Evolutionary conservation across 164 flowering plant genomes (phyloP), one percentile per base, ranked within the genome.

Genomic region (Sextonia rubra): DNA sequence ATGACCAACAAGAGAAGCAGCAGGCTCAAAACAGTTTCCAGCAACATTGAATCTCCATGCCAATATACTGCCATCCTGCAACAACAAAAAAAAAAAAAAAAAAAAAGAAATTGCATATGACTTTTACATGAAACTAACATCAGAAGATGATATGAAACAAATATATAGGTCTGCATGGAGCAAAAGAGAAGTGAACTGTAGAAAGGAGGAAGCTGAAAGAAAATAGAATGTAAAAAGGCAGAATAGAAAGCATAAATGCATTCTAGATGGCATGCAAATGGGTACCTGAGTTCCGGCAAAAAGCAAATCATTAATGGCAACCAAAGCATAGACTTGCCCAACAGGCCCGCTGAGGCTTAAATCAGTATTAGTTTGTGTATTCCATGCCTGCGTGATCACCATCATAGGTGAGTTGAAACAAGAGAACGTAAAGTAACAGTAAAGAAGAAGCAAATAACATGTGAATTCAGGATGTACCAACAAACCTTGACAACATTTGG

Each of bases 231-330:
- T 37, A 37, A 37, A 37, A 37, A 37, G 1, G 44, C 44, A 37
- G 11, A 37, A 37, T 37, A 37, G 8, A 20, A 52, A 52, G 58
- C 12, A 52, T 52, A 47, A 7, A 52, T 52, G 58, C 64, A 61
- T 20, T n/a, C 3, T 61, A 15, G 58, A 52, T 52, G 58, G 7
- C n/a, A 69, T 23, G 15, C 9, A 6, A 58, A 62, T 37, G 37
- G 9, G 22, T 83, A 95, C 99, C 90, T 95, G 97, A 8, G 85
- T 86, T 68, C 98, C 99, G 72, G 97, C 97, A 80, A 95, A 84
- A 72, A 95, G 93, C 81, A 95, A 75, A 73, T 83, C 97, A 83
- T 85, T 89, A 23, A 91, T 92, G 70, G 88, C 95, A 78, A 81
- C 91, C 69, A 96, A 68, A 47, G 97, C 81, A 87, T 89, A 87